Evolutionary conservation across 1,284 basidiomycete genomes (phyloP), one percentile per base, ranked within the genome.

Genomic region (Agroathelia rolfsii): DNA sequence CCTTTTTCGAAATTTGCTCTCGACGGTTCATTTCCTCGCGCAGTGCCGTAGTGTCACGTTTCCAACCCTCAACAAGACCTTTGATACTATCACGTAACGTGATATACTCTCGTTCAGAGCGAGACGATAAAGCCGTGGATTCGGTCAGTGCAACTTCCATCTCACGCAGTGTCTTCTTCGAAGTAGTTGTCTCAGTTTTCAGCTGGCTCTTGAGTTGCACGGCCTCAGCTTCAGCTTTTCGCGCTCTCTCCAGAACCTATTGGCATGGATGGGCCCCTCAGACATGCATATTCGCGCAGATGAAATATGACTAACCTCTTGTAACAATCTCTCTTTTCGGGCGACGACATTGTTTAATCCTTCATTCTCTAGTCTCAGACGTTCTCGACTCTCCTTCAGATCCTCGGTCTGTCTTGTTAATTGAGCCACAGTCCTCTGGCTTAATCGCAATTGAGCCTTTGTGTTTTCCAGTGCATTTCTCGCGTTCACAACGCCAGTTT

Each of bases 391-490:
- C 47, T 88, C 85, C 46, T 87, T 88, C 52, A 89, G 56, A 53
- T 92, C 88, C 50, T 92, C 88, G 26, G 75, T 77, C 53, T 83
- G 78, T 27, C 85, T 62, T 22, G 86, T 88, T 26, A 87, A 57
- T 51, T 81, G 77, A 25, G 84, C 80, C 7, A 85, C 78, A 32
- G 73, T 78, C 37, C 82, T 60, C 49, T 87, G 83, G n/a, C 79
- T 78, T 17, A 82, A 51, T 36, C 82, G 58, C 24, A 90, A 62
- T 48, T 87, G 84, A 11, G 72, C 57, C 49, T 83, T 86, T 4
- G 85, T 85, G 48, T 87, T 84, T 49, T 88, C 85, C 40, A 90
- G 62, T 23, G 82, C 82, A 41, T 75, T 79, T 36, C 74, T 68
- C 24, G 84, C 81, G 42, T 81, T 79, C 31, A 77, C 62, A n/a